Percentiles rank a stretch among this genome's conserved stretches.
phyloP scores from a whole-genome alignment of 1,284 basidiomycete genomes.

The Exobasidium rhododendri region DNA sequence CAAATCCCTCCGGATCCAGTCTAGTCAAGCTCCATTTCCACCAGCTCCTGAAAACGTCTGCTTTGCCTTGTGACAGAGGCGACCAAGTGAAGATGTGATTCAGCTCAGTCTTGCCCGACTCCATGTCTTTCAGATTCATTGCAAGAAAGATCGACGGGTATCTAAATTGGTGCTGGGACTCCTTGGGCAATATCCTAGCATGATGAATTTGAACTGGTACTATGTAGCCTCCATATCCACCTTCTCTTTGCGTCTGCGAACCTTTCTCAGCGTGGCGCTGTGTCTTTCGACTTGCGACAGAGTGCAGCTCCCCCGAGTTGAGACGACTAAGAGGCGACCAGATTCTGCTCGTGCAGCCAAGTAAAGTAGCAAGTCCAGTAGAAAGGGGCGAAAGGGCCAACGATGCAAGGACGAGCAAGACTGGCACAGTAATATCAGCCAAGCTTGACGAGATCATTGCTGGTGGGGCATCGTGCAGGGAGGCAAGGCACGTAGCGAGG shows the following conservation, averaged over 20 bases:
- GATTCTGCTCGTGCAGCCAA: no score
- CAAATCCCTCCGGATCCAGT: not conserved
- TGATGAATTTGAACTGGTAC: conserved; percentile 57
- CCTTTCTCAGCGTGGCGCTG: no score
- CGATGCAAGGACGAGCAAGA: not conserved
- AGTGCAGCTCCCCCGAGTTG: no score
- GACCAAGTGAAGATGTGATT: not conserved
- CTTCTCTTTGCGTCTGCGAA: not conserved
- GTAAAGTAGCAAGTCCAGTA: not conserved
- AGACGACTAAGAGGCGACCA: no score
- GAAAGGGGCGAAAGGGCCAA: not conserved
- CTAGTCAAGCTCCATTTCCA: conserved; percentile 16
- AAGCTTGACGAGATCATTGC: not conserved
- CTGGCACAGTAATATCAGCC: not conserved
- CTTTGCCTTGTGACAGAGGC: conserved; percentile 54
- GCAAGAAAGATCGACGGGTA: conserved; percentile 67
- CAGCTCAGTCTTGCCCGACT: conserved; percentile 60
- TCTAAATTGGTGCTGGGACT: conserved; percentile 63
- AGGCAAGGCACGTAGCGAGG: no score
- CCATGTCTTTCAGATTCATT: conserved; percentile 64
- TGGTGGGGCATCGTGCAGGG: not conserved
- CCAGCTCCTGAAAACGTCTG: conserved; percentile 43
- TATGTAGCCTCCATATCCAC: conserved; percentile 11
- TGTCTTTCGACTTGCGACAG: no score
- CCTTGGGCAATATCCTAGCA: conserved; percentile 62